Evolutionary conservation across 805 yeast genomes (phyloP), one percentile per base, ranked within the genome.

Genomic region (Zygotorulaspora sp.): DNA sequence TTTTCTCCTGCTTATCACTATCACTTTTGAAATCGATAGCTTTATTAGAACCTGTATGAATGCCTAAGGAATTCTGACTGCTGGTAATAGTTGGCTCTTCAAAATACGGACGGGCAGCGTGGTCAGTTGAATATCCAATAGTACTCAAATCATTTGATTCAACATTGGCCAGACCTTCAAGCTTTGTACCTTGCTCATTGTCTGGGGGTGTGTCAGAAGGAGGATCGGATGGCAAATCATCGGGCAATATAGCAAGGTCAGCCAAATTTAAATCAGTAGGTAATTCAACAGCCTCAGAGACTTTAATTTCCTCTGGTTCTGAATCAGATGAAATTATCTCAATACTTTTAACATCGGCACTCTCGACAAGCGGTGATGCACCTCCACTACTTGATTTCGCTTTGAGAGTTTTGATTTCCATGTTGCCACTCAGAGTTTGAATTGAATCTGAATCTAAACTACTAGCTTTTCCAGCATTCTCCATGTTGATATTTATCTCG

Each of bases 151-250:
- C n/a, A n/a, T n/a, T n/a, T n/a, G n/a, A n/a, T n/a, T n/a, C n/a
- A n/a, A n/a, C n/a, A n/a, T n/a, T n/a, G n/a, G n/a, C n/a, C n/a
- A n/a, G n/a, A n/a, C n/a, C 26, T 13, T 23, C 26, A n/a, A 7
- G 13, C 4, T 23, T 7, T 7, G 4, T 4, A 12, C 17, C 9
- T 4, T 12, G 30, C 16, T 26, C 30, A 26, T 26, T 14, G 14
- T 26, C 15, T 5, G 30, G 15, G 6, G 30, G 17, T 12, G n/a
- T 17, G 6, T 36, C 40, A 24, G 42, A 33, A n/a, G 43, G 43
- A 14, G 43, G 43, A 25, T 40, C 43, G 6, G 43, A 35, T 6
- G 18, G 39, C 15, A 36, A 23, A 11, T 36, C 30, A 14, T 21
- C 30, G 3, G 36, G 28, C n/a, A 27, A 22, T 32, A 23, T 23